These are phyloP conservation scores for Trichomonas gallinae DNA, from an alignment of 208 protist genomes.

Conservation along the genomic window DNA sequence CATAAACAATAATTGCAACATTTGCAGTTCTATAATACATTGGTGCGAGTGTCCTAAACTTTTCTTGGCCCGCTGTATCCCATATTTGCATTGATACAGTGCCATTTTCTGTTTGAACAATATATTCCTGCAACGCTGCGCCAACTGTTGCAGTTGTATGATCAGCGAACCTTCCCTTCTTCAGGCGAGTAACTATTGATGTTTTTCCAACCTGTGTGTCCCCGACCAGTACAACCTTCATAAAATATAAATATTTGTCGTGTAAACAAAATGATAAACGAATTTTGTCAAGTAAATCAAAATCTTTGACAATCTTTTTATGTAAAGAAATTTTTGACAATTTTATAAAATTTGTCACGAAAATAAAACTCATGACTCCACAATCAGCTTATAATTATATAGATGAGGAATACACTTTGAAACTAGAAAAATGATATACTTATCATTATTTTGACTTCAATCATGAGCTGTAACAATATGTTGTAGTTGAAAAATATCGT, in stretches of 20 bases:
- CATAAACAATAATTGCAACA: background rate
- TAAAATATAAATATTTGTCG: background rate
- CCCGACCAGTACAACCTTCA: background rate
- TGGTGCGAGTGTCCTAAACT: background rate
- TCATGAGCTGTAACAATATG: too few relatives aligned
- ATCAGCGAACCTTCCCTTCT: background rate
- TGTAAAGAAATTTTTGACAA: too few relatives aligned
- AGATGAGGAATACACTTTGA: too few relatives aligned
- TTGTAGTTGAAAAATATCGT: too few relatives aligned
- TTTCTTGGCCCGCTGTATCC: constrained; percentile 6
- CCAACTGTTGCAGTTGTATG: background rate
- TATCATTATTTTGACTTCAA: too few relatives aligned
- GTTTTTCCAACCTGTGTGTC: background rate
- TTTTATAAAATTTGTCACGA: too few relatives aligned
- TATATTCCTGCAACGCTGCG: background rate
- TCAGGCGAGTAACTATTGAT: background rate
- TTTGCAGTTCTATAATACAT: constrained; percentile 18
- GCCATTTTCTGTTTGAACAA: background rate
- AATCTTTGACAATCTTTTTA: too few relatives aligned
- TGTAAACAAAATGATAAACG: too few relatives aligned
- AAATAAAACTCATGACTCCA: too few relatives aligned
- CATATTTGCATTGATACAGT: background rate
- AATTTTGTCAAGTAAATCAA: too few relatives aligned
- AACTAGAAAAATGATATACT: too few relatives aligned
- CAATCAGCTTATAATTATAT: too few relatives aligned